Evolutionary conservation across 192 early-diverging fungal genomes (phyloP), one percentile per base, ranked within the genome.

Genomic region (Coemansia sp.): DNA sequence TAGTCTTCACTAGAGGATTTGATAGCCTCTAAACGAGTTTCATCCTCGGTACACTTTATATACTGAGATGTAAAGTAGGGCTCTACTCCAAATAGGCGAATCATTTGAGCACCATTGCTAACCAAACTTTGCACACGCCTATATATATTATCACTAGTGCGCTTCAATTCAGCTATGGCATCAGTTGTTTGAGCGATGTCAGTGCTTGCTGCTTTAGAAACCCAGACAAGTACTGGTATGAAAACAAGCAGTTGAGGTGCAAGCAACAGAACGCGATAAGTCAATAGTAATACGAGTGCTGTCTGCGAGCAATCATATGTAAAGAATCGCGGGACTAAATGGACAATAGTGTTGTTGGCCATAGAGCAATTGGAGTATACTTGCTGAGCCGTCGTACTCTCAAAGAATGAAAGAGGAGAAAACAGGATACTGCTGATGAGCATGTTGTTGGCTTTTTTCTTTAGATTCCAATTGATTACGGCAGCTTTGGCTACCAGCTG

Each of bases 1-100:
- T 31, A 57, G 15, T 57, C 54, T 29, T 57, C 54, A 29, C 27
- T 33, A 2, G 54, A 57, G 1, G 54, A 27, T 57, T 57, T 15
- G 12, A 57, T 29, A 31, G 24, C 54, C 54, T 57, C 54, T 29
- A 57, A 31, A 64, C 87, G 68, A 18, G 87, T 85, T 43, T 91
- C 89, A 10, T 88, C 80, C 71, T 95, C 89, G n/a, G 87, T 82
- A 7, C 86, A 72, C 5, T 75, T 72, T 27, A 82, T 69, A 47
- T 91, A 89, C 29, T 73, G 72, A 4, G 57, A 31, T 41, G 77
- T 71, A 64, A 94, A 95, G 20, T 78, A 78, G 43, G 86, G 46
- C 33, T 86, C 85, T 4, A 69, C 84, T 41, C 74, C 67, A 66
- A 88, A 89, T 0, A 92, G 82, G 29, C 93, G 89, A 65, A 95